Percentiles rank a stretch among this genome's conserved stretches.
Conservation (phyloP, 805 yeast genomes). For the Metschnikowia hibisci region DNA sequence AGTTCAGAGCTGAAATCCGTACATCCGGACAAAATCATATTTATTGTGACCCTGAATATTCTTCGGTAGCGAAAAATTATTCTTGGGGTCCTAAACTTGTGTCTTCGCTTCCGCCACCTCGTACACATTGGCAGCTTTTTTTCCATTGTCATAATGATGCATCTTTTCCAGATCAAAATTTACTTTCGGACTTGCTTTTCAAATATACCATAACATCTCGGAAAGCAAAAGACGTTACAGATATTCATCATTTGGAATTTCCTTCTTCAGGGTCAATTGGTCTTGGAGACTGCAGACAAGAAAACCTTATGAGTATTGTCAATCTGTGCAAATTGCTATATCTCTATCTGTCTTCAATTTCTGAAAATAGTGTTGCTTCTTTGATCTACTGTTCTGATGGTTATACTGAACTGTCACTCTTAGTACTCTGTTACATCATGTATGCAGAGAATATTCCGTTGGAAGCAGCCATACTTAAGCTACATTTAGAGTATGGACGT, state of each 20-base stretch:
- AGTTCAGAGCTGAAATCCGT: slow-evolving; percentile 7
- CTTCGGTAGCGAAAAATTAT: slow-evolving; percentile 7
- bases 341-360: slow-evolving; percentile 27
- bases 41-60: slow-evolving; percentile 16
- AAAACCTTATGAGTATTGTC: slow-evolving; percentile 59
- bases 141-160: slow-evolving; percentile 61
- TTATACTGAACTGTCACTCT: slow-evolving; percentile 83
- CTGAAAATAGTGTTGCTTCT: slow-evolving; percentile 36
- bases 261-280: slow-evolving; percentile 86
- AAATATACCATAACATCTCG: slow-evolving; percentile 28
- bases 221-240: slow-evolving; percentile 18
- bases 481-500: slow-evolving; percentile 62
- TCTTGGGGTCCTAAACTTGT: slow-evolving; percentile 6
- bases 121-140: slow-evolving; percentile 51
- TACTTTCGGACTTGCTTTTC: slow-evolving; percentile 34
- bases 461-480: slow-evolving; percentile 60
- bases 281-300: slow-evolving; percentile 62
- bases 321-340: slow-evolving; percentile 68
- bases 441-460: slow-evolving; percentile 59
- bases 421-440: slow-evolving; percentile 66
- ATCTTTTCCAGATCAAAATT: slow-evolving; percentile 44
- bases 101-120: slow-evolving; percentile 40
- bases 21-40: slow-evolving; percentile 2
- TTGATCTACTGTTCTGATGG: slow-evolving; percentile 85
- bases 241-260: slow-evolving; percentile 45